These are phyloP conservation scores for Phytophthora hibernalis DNA, from an alignment of 352 stramenopile species.

Conservation along the genomic window DNA sequence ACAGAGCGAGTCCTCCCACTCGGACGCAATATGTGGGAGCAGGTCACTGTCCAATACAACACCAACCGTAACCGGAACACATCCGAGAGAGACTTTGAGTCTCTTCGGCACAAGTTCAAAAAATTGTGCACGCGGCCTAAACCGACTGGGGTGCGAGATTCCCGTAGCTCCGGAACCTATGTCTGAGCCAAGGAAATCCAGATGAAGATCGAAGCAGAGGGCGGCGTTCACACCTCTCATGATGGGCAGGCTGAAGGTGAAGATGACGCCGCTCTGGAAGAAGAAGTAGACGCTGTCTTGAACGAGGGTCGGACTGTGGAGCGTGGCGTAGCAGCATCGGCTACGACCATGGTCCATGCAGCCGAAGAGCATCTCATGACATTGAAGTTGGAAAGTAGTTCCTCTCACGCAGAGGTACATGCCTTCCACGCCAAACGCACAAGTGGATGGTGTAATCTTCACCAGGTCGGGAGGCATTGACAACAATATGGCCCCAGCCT, in stretches of 20 bases:
- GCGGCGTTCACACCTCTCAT: not conserved
- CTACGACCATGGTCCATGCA: no score
- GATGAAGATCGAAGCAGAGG: not conserved
- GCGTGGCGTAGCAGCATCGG: no score
- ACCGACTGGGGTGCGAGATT: not conserved
- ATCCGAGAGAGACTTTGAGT: conserved; percentile 1
- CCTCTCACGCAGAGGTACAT: no score
- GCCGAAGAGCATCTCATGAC: no score
- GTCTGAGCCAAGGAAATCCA: not conserved
- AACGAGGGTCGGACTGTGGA: no score
- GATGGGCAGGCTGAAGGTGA: conserved; percentile 1
- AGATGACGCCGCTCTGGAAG: not conserved
- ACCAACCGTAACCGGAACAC: not conserved
- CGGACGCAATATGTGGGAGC: conserved; percentile 6
- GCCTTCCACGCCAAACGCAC: no score
- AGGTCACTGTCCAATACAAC: not conserved
- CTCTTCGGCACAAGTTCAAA: conserved; percentile 7
- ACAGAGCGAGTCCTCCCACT: not conserved
- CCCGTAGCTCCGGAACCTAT: not conserved
- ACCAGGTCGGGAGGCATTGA: no score
- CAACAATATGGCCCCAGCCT: no score
- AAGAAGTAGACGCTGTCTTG: no score
- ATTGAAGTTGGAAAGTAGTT: no score
- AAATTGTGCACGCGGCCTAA: not conserved
- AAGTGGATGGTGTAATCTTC: no score